phyloP scores from a whole-genome alignment of 2,329 filamentous ascomycete species.

The Hymenoscyphus linearis region DNA sequence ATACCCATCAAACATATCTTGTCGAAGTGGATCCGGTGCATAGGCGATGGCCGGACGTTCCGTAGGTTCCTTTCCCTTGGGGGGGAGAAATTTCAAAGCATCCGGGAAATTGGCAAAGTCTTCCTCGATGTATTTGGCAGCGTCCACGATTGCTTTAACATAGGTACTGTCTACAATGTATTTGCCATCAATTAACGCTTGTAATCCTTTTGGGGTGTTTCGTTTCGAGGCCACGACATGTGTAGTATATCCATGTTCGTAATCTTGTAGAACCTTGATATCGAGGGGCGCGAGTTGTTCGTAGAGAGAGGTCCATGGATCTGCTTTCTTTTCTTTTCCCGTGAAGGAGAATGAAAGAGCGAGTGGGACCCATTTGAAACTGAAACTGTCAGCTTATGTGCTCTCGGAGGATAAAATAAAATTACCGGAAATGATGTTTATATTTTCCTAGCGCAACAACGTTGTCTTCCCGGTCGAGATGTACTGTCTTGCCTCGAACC shows the following conservation, averaged over 20 bases:
- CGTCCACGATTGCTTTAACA: slow-evolving; percentile 62
- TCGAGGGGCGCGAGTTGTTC: slow-evolving; percentile 75
- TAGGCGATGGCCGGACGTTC: slow-evolving; percentile 61
- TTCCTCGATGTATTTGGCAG: slow-evolving; percentile 57
- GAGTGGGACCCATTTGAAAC: slow-evolving; percentile 72
- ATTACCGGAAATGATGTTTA: slow-evolving; percentile 54
- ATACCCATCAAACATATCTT: slow-evolving; percentile 75
- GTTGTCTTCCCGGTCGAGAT: slow-evolving; percentile 53
- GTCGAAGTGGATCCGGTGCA: slow-evolving; percentile 59
- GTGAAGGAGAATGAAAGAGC: slow-evolving; percentile 79
- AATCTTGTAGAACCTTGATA: slow-evolving; percentile 76
- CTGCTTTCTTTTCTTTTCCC: slow-evolving; percentile 61
- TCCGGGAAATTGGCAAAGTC: slow-evolving; percentile 82
- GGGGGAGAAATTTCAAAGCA: slow-evolving; percentile 65
- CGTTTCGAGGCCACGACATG: slow-evolving; percentile 86
- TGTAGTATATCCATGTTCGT: slow-evolving; percentile 65
- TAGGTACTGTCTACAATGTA: slow-evolving; percentile 68
- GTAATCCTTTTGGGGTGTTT: slow-evolving; percentile 82
- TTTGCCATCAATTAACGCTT: slow-evolving; percentile 76
- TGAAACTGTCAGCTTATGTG: slow-evolving; percentile 32
- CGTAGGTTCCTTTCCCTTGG: slow-evolving; percentile 69
- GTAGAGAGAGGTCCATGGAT: slow-evolving; percentile 57
- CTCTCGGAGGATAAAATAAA: not conserved
- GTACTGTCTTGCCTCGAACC: slow-evolving; percentile 56
- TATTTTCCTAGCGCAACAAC: slow-evolving; percentile 69